Conservation (phyloP, 352 stramenopile species). For the Globisporangium cederbergense region DNA sequence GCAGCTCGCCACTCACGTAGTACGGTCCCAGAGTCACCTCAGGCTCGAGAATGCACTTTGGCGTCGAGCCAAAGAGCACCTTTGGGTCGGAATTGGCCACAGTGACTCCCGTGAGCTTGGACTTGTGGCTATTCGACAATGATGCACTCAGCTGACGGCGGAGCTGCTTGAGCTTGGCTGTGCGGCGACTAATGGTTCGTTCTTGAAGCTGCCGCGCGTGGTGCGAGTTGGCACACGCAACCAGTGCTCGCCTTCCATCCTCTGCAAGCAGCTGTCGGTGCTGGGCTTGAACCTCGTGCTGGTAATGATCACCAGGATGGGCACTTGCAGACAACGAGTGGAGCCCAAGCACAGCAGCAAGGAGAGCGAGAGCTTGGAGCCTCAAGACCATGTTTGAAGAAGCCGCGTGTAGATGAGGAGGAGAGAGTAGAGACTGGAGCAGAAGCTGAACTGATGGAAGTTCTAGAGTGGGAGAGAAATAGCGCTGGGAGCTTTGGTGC, state of each 20-base stretch:
- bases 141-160: background rate
- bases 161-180: constrained; percentile 4
- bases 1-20: constrained; percentile 16
- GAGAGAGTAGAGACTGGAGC: background rate
- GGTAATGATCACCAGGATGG: background rate
- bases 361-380: background rate
- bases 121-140: constrained; percentile 9
- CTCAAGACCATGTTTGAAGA: background rate
- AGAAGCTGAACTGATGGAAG: too few relatives aligned
- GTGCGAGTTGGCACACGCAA: constrained; percentile 2
- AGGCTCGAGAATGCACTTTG: constrained; percentile 15
- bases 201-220: constrained; percentile 11
- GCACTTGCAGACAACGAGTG: background rate
- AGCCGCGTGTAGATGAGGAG: background rate
- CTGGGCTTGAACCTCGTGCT: background rate
- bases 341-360: background rate
- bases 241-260: constrained; percentile 9
- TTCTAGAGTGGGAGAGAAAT: too few relatives aligned
- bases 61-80: constrained; percentile 9
- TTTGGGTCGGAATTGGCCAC: background rate
- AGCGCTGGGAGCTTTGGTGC: too few relatives aligned
- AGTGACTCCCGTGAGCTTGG: constrained; percentile 6
- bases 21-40: constrained; percentile 14
- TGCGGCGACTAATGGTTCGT: background rate
- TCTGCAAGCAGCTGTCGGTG: constrained; percentile 8